These are phyloP conservation scores for Hawksworthiomyces lignivorus DNA, from an alignment of 2,329 filamentous ascomycete species.

Conservation along the genomic window DNA sequence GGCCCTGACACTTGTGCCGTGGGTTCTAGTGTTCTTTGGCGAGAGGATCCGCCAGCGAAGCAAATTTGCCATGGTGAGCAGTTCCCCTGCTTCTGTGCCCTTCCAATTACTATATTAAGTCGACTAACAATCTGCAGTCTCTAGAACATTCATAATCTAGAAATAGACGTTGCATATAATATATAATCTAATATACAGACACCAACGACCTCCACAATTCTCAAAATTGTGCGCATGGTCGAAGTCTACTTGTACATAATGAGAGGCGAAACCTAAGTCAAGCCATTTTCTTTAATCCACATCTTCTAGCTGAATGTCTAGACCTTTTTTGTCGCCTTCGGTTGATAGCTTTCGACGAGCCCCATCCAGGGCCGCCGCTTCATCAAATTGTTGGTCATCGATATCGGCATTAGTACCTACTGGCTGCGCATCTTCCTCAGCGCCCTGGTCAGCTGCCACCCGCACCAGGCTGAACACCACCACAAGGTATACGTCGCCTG, in stretches of 20 bases:
- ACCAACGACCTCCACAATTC: no score
- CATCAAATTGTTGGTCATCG: slow-evolving; percentile 22
- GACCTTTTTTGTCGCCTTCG: slow-evolving; percentile 10
- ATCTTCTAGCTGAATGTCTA: slow-evolving; percentile 32
- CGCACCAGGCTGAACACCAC: slow-evolving; percentile 72
- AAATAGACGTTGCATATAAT: no score
- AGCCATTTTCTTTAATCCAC: slow-evolving; percentile 30
- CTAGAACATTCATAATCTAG: no score
- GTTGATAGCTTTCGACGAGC: slow-evolving; percentile 28
- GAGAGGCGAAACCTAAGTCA: no score
- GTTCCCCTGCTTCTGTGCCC: neutral
- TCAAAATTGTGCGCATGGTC: no score
- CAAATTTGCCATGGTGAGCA: slow-evolving; percentile 60
- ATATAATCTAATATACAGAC: no score
- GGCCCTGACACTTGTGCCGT: slow-evolving; percentile 71
- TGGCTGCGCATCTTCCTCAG: slow-evolving; percentile 41
- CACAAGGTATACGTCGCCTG: slow-evolving; percentile 69
- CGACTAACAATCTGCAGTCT: no score
- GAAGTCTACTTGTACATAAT: no score
- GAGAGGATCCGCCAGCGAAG: slow-evolving; percentile 67
- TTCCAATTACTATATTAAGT: neutral
- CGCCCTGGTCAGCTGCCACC: slow-evolving; percentile 55
- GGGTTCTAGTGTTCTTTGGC: slow-evolving; percentile 75
- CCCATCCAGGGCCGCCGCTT: slow-evolving; percentile 29
- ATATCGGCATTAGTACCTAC: slow-evolving; percentile 7